These are phyloP conservation scores for Meira miltonrushii DNA, from an alignment of 1,284 basidiomycete species.

Conservation along the genomic window DNA sequence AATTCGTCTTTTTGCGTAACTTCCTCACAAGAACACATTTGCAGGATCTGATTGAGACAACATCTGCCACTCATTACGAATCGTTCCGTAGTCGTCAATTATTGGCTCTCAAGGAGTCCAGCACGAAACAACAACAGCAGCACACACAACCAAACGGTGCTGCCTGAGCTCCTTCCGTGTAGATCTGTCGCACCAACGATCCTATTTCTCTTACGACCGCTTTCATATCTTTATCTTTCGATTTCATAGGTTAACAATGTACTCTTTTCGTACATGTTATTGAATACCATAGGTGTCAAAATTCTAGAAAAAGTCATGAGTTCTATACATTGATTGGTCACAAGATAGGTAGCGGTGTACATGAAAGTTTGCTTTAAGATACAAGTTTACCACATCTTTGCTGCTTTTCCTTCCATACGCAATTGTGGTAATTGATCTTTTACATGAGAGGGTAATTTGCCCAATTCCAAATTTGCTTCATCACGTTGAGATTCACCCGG, in stretches of 20 bases:
- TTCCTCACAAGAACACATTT: slow-evolving; percentile 68
- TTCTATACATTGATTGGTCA: too few species aligned
- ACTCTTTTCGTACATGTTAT: too few species aligned
- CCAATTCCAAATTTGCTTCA: slow-evolving; percentile 4
- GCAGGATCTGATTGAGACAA: slow-evolving; percentile 97
- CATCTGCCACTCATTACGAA: slow-evolving; percentile 97
- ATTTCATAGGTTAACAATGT: too few species aligned
- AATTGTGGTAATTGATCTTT: neutral
- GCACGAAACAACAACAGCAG: slow-evolving; percentile 47
- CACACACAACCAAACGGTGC: slow-evolving; percentile 8
- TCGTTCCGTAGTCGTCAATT: slow-evolving; percentile 74
- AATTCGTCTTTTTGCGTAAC: slow-evolving; percentile 87
- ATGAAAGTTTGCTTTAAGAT: too few species aligned
- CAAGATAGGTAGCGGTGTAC: too few species aligned
- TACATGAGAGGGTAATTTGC: neutral
- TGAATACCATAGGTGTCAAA: too few species aligned
- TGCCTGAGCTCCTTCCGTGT: too few species aligned
- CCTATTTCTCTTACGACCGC: too few species aligned
- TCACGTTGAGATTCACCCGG: neutral
- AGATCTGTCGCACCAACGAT: too few species aligned
- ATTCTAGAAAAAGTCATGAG: too few species aligned
- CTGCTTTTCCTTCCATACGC: neutral
- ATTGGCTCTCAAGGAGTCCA: slow-evolving; percentile 76
- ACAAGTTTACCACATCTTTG: neutral
- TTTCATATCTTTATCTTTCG: too few species aligned